Base-by-base conservation (phyloP, 441 rosid species). In the Bruguiera hainesii region DNA sequence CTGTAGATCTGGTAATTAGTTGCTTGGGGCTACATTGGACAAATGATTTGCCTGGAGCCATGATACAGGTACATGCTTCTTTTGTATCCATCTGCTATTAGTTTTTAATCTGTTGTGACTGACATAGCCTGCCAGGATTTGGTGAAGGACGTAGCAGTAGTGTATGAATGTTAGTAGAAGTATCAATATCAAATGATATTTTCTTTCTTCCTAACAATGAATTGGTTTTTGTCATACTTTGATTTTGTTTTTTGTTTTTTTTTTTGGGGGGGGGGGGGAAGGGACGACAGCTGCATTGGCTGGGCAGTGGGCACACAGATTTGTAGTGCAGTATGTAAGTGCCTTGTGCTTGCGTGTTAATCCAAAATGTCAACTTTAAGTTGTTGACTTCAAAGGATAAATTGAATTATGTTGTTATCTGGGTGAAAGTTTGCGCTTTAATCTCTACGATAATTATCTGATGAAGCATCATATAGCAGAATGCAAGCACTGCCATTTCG, bases 11-110 rank as follows among this genome's bases (percentile, higher is more conserved):
- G 84, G 85, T 89, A 66, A 81, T 95, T 68, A 92, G 96, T 75
- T 89, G 95, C 71, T 78, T 95, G 82, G 99, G 99, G 68, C 95
- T 95, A 64, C 99, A 95, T 49, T 95, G 99, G 98, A 89, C 98
- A 59, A 95, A 95, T 79, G 99, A 95, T 83, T 97, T 95, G 76
- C 99, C 96, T 23, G 99, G 99, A 68, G 84, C 99, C 70, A 87
- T 95, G 98, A 92, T 90, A 68, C 98, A 95, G 92, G 97, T 90
- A 63, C 61, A 63, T 63, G 20, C 62, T 39, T 65, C 49, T 56
- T 65, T 51, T 29, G 29, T 61, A 48, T 46, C 25, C 39, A 20
- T 52, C 26, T 51, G 23, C 25, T 25, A 68, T 4, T 26, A 56
- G 48, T 51, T 72, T 65, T 18, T 7, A 23, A 37, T 65, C 51